A percentile compares a stretch with the other conserved stretches of the same genome.
These are phyloP conservation scores for Colletotrichum sp. DNA, from an alignment of 2,329 filamentous ascomycete species.

Conservation along the genomic window DNA sequence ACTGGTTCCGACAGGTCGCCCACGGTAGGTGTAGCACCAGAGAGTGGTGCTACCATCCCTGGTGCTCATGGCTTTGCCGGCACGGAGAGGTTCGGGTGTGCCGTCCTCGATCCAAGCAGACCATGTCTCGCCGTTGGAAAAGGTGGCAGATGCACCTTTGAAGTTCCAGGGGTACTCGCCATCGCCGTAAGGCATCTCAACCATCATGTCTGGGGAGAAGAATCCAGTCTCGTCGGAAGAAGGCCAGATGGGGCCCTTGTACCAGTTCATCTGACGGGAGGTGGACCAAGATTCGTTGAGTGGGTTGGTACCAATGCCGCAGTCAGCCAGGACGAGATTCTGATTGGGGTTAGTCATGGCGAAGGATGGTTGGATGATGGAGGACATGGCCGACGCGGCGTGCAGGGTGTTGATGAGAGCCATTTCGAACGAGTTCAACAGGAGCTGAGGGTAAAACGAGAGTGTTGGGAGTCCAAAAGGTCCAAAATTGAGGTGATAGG, in stretches of 20 bases:
- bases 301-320: slow-evolving; percentile 47
- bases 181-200: slow-evolving; percentile 42
- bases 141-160: slow-evolving; percentile 39
- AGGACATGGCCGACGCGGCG: slow-evolving; percentile 5
- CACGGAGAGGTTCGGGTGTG: slow-evolving; percentile 44
- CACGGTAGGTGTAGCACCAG: slow-evolving; percentile 47
- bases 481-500: not conserved
- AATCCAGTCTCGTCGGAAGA: slow-evolving; percentile 37
- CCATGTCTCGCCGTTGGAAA: slow-evolving; percentile 45
- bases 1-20: slow-evolving; percentile 41
- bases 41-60: slow-evolving; percentile 43
- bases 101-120: slow-evolving; percentile 46
- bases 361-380: not conserved
- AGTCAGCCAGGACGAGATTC: slow-evolving; percentile 46
- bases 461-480: not conserved
- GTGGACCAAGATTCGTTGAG: slow-evolving; percentile 45
- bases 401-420: not conserved
- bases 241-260: slow-evolving; percentile 42
- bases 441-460: not conserved
- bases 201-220: slow-evolving; percentile 40
- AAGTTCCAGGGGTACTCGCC: slow-evolving; percentile 45
- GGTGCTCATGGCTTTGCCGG: slow-evolving; percentile 44
- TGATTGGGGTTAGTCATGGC: slow-evolving; percentile 30
- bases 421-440: not conserved
- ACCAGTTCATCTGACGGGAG: slow-evolving; percentile 50